Evolutionary conservation across 768 basidiomycete species (phyloP).

Genomic region (Psilocybe sp.): DNA sequence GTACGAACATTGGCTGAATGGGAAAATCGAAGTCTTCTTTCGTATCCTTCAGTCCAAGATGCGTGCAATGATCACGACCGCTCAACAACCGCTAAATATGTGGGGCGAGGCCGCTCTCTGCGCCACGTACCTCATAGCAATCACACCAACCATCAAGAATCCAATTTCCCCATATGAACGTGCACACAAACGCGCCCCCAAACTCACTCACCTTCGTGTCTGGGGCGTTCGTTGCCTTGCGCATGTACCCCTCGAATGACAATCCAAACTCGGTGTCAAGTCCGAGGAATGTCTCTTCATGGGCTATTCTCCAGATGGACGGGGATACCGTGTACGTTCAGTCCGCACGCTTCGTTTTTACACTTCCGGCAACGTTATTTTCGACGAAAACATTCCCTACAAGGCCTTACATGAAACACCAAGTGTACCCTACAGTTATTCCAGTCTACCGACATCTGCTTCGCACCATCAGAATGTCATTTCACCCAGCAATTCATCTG

Average conservation of each 20-base stretch:
- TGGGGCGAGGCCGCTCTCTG: constrained; percentile 14
- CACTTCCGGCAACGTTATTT: constrained; percentile 8
- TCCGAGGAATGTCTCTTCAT: constrained; percentile 11
- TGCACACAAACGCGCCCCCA: neutral
- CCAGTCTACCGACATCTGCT: constrained; percentile 3
- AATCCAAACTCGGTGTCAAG: constrained; percentile 9
- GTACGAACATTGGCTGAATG: constrained; percentile 15
- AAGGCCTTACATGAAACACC: constrained; percentile 1
- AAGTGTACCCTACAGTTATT: constrained; percentile 1
- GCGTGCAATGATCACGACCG: neutral
- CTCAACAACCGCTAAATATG: constrained; percentile 3
- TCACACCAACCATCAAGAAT: neutral
- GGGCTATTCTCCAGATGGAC: constrained; percentile 9
- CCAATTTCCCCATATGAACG: constrained; percentile 5
- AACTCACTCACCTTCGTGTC: constrained; percentile 3
- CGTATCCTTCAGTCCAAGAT: constrained; percentile 6
- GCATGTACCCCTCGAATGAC: constrained; percentile 8
- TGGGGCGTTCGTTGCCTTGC: constrained; percentile 3
- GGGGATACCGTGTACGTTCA: constrained; percentile 6
- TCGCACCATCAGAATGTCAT: neutral
- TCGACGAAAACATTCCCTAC: constrained; percentile 13
- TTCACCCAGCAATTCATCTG: neutral
- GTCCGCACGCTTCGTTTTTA: constrained; percentile 11
- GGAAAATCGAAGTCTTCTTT: constrained; percentile 7
- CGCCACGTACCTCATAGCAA: neutral